Base-by-base conservation (phyloP, 495 filamentous ascomycete genomes). In the Annulohypoxylon maeteangense region DNA sequence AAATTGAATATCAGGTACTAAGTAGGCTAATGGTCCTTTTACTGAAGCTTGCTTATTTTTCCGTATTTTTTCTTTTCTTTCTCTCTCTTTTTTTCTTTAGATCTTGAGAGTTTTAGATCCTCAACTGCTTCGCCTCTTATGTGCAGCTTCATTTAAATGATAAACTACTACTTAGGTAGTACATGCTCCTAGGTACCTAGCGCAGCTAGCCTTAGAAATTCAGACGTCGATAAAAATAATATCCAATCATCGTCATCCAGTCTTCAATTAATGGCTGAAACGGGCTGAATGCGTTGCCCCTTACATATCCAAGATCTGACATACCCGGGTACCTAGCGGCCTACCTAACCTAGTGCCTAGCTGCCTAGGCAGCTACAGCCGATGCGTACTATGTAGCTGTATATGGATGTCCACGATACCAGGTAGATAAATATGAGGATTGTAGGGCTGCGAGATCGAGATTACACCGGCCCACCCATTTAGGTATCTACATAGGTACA, bases 151-250 rank as follows among this genome's bases (percentile, higher is more conserved):
- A 16, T 3, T 32, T 34, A 54, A 32, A 54, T 32, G 50, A 53
- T 50, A 16, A 11, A 7, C 4, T 27, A 29, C 22, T 14, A 44
- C 1, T 2, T 40, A 40, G 4, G 3, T 14, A 40, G 31, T 32
- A 32, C 32, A 34, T 10, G 32, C 10, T 34, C n/a, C 5, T 6
- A 45, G 4, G 7, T 5, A 45, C 14, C 40, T 20, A 22, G 7
- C 61, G 54, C 59, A 45, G 42, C 20, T 32, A 47, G 45, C 3
- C 10, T 14, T 14, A 14, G 36, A 40, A n/a, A 47, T 65, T 65
- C 20, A 20, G 47, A 70, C 61, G 59, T 61, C 20, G 29, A 4
- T 53, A 47, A 64, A 70, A 60, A 65, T 70, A 54, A 44, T 27
- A 27, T 27, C 60, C 60, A 65, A 70, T 65, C 45, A 50, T 14